Conservation (phyloP, 352 stramenopile species). For the Pythium chondricola region DNA sequence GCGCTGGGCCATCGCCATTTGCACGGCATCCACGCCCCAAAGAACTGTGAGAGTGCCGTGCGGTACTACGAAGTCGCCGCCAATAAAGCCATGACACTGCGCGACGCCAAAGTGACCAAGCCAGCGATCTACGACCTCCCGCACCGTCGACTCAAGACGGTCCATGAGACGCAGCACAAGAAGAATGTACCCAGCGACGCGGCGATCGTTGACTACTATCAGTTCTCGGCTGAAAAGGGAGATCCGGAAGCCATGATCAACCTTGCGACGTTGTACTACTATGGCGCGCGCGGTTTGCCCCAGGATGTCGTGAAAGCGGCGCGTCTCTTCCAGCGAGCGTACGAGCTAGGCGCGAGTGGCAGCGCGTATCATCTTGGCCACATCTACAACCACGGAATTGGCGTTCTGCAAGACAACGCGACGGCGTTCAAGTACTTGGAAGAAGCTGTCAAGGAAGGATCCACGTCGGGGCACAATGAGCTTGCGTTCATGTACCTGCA, state of each 20-base stretch:
- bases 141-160: conserved; percentile 64
- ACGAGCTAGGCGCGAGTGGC: conserved; percentile 61
- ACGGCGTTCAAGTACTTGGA: conserved; percentile 69
- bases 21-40: conserved; percentile 60
- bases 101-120: conserved; percentile 46
- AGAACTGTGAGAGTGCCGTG: conserved; percentile 78
- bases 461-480: conserved; percentile 72
- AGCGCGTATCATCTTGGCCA: conserved; percentile 73
- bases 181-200: conserved; percentile 70
- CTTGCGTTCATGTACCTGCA: conserved; percentile 76
- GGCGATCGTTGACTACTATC: conserved; percentile 87
- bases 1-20: conserved; percentile 77
- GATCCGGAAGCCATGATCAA: conserved; percentile 78
- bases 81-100: conserved; percentile 63
- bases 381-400: conserved; percentile 79
- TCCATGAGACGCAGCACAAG: conserved; percentile 72
- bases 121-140: conserved; percentile 69
- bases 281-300: conserved; percentile 59
- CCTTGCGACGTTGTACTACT: conserved; percentile 83
- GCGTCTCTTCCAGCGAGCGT: conserved; percentile 63
- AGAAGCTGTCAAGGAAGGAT: conserved; percentile 71
- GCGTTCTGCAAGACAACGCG: conserved; percentile 52
- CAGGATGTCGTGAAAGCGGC: conserved; percentile 68
- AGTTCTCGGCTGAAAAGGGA: conserved; percentile 85
- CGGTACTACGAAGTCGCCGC: conserved; percentile 87